Base-by-base conservation (phyloP, 345 rosid species). In the Corymbia maculata region DNA sequence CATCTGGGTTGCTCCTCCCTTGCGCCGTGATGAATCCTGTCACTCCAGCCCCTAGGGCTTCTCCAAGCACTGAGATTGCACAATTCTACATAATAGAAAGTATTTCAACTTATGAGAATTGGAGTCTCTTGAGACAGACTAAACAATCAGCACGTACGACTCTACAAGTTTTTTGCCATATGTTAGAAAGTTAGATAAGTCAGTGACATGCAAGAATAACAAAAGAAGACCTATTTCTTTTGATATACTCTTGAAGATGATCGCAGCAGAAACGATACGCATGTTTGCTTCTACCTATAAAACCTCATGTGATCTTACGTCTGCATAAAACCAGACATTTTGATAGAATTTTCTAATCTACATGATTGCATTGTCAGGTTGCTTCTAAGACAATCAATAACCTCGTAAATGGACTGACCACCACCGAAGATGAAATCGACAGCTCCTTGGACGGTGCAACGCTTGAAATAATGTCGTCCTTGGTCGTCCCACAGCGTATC, bases 21-120 rank as follows among this genome's bases (percentile, higher is more conserved):
- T 95, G 96, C 8, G 96, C 96, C 50, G 96, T 94, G 47, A 95
- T 93, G 80, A 49, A 92, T 9, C 97, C 97, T 9, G 50, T 6
- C 4, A 91, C 24, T 7, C 93, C 95, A 4, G 88, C 53, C 87
- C 90, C 89, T 55, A 95, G 44, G 17, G 51, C 86, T 6, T 55
- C 88, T 79, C 95, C 97, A 50, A 93, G 88, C 79, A 91, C 94
- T 79, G 91, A 90, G 87, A 96, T 92, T 22, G 87, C 88, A 89
- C 97, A 95, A 47, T 64, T 88, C 98, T 97, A 53, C 88, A 32
- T 10, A 16, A 50, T 26, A 36, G 53, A 85, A 30, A 28, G 0
- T 11, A 28, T 28, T 61, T 61, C 68, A 26, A 61, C 30, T 11
- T 61, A 26, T 2, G 68, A 61, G 68, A 61, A 61, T 4, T 36